Evolutionary conservation across 768 basidiomycete species (phyloP).

Genomic region (Lenzites betulinus): DNA sequence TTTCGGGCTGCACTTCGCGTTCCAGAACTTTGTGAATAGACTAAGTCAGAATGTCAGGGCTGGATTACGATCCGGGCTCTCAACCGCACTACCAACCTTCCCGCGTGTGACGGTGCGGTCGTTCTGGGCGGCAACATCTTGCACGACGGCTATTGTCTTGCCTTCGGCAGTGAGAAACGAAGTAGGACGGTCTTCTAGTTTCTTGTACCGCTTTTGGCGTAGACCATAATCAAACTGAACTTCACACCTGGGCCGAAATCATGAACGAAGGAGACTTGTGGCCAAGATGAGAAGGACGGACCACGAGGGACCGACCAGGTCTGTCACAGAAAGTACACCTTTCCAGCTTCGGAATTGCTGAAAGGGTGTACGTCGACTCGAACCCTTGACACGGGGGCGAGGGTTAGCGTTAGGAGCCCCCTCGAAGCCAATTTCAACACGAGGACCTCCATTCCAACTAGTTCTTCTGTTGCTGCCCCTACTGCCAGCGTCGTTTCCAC

Average conservation of each 20-base stretch:
- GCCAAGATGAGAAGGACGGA: slow-evolving; percentile 31
- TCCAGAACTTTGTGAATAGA: slow-evolving; percentile 79
- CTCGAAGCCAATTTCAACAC: slow-evolving; percentile 27
- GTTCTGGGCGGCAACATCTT: slow-evolving; percentile 53
- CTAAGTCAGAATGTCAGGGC: slow-evolving; percentile 35
- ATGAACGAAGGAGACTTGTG: neutral
- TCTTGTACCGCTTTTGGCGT: slow-evolving; percentile 54
- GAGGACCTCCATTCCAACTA: slow-evolving; percentile 24
- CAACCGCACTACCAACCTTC: slow-evolving; percentile 41
- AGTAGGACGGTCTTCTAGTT: slow-evolving; percentile 51
- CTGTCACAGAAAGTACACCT: slow-evolving; percentile 56
- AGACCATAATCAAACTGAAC: slow-evolving; percentile 78
- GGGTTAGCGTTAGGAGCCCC: slow-evolving; percentile 14
- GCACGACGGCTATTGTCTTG: slow-evolving; percentile 57
- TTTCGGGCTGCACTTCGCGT: slow-evolving; percentile 63
- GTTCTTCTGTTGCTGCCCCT: neutral
- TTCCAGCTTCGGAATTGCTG: slow-evolving; percentile 46
- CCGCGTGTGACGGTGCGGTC: slow-evolving; percentile 58
- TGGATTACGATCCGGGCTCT: neutral
- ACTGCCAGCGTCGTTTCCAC: neutral
- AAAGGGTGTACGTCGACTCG: slow-evolving; percentile 36
- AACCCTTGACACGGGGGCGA: slow-evolving; percentile 17
- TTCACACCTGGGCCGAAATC: slow-evolving; percentile 60
- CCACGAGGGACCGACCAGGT: slow-evolving; percentile 64
- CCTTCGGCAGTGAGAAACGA: slow-evolving; percentile 60